Base-by-base conservation (phyloP, 2,329 filamentous ascomycete genomes). In the Colletotrichum viniferum region DNA sequence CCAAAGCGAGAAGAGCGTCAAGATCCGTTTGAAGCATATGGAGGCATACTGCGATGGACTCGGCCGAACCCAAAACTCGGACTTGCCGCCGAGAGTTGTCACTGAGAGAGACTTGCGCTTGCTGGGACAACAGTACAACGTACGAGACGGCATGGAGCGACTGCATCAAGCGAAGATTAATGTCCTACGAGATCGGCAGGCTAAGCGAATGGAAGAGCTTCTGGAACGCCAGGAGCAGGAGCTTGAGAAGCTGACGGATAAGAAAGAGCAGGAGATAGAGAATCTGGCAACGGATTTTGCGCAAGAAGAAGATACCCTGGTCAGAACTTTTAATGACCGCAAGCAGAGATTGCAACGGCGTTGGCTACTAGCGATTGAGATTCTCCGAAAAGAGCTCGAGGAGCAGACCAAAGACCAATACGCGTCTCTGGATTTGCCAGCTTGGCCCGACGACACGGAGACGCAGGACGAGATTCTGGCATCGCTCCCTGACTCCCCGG, bases 131-230 rank as follows among this genome's bases (percentile, higher is more conserved):
- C 91, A 93, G 80, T 92, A 92, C 81, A 91, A 88, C 76, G 79
- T 92, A 14, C 87, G 90, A 48, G 91, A 92, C 79, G 88, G 89
- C 77, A 89, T 93, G 86, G 88, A 89, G 75, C 87, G 90, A 48
- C 84, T 91, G 4, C 90, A 93, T 76, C 86, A 91, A 78, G 86
- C 89, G 52, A 90, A 90, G 80, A 92, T 93, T 80, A 92, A 92
- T 78, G 91, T 93, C 30, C 88, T 93, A 85, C 87, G 91, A n/a
- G 91, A 93, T 75, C 88, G 89, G 56, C 92, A 93, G 80, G 87
- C 90, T 2, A 92, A 91, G 79, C 86, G 89, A 34, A 89, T 92
- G 85, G 91, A 92, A 78, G 89, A 92, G 76, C 84, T 93, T 5
- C 81, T 90, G 3, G 86, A 88, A 52, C 85, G 88, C 28, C 91